Evolutionary conservation across 1,284 basidiomycete species (phyloP).

Genomic region (Somion occarium): DNA sequence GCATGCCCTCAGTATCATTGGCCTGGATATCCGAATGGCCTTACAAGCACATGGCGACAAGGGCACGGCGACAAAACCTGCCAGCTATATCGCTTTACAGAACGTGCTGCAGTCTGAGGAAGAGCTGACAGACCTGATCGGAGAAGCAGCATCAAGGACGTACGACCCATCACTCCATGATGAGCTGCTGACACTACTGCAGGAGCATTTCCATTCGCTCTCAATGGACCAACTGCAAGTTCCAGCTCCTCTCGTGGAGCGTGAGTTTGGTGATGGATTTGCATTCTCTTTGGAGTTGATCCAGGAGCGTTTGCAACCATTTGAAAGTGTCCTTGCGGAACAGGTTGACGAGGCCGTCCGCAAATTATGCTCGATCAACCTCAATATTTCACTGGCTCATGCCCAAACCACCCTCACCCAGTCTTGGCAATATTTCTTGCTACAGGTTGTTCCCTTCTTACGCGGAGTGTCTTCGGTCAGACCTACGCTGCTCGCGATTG

Average conservation of each 20-base stretch:
- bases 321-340: conserved; percentile 34
- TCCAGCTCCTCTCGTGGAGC: conserved; percentile 58
- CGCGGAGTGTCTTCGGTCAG: conserved; percentile 53
- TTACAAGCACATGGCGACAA: conserved; percentile 35
- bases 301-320: conserved; percentile 49
- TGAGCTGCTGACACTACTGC: conserved; percentile 41
- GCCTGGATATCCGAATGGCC: conserved; percentile 64
- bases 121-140: conserved; percentile 54
- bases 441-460: conserved; percentile 60
- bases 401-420: conserved; percentile 72
- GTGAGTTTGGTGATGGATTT: conserved; percentile 80
- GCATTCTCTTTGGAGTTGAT: conserved; percentile 58
- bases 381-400: conserved; percentile 83
- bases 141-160: conserved; percentile 62
- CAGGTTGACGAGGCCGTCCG: conserved; percentile 44
- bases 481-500: conserved; percentile 53
- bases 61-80: conserved; percentile 39
- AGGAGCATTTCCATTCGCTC: conserved; percentile 47
- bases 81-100: conserved; percentile 56
- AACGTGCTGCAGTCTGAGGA: conserved; percentile 54
- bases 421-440: conserved; percentile 75
- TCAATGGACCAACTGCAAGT: conserved; percentile 60
- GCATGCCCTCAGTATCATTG: conserved; percentile 67
- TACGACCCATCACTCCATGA: conserved; percentile 73
- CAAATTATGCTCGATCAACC: conserved; percentile 64